phyloP scores from a whole-genome alignment of 163 green algal species.

The Trebouxia gelatinosa region DNA sequence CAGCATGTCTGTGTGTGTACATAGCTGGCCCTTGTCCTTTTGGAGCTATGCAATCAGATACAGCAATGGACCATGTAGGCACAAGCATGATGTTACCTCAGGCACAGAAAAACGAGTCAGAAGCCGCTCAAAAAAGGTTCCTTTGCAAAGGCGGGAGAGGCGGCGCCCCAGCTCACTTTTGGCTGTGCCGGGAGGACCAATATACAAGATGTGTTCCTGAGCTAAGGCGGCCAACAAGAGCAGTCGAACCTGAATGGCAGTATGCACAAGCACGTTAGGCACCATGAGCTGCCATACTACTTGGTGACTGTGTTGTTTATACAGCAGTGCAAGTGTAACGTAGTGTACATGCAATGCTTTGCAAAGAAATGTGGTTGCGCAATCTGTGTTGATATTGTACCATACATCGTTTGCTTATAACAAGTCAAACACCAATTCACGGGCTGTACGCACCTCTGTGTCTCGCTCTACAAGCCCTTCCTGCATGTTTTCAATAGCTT shows the following conservation, averaged over 20 bases:
- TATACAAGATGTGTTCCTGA: constrained; percentile 91
- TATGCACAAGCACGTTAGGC: background rate
- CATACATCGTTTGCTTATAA: no score
- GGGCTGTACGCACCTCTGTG: constrained; percentile 67
- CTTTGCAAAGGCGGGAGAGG: constrained; percentile 44
- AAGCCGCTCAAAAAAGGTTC: constrained; percentile 68
- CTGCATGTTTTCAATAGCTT: constrained; percentile 56
- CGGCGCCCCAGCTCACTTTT: constrained; percentile 74
- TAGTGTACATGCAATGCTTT: no score
- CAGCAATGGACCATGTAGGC: no score
- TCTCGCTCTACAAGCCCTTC: constrained; percentile 88
- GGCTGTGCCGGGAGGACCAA: constrained; percentile 87
- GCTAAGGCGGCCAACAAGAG: constrained; percentile 84
- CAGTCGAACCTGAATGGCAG: background rate
- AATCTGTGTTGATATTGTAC: no score
- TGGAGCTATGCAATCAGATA: no score
- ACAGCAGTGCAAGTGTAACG: no score
- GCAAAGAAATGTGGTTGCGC: no score
- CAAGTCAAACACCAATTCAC: background rate
- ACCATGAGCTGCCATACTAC: no score
- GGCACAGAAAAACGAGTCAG: constrained; percentile 65
- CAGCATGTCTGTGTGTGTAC: no score
- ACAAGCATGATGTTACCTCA: no score
- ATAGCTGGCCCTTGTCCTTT: no score
- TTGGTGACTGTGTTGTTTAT: no score